A percentile compares a stretch with the other conserved stretches of the same genome.
These are phyloP conservation scores for Monilinia fructicola DNA, from an alignment of 2,329 filamentous ascomycete species.

Conservation along the genomic window DNA sequence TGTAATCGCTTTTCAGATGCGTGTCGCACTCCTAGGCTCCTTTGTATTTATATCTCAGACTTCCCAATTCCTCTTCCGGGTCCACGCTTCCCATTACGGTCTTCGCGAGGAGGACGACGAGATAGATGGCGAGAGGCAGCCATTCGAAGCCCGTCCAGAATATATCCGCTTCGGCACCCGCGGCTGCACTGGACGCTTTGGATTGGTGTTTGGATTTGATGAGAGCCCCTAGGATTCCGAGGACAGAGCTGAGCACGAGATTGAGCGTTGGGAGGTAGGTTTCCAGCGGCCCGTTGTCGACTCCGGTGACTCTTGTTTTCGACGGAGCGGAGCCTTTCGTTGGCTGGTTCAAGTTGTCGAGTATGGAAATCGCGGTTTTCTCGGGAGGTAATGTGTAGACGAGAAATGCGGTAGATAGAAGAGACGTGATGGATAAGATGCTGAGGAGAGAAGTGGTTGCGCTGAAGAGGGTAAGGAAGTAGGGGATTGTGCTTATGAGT, in stretches of 20 bases:
- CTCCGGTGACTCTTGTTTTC: constrained; percentile 1
- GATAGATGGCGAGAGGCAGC: constrained; percentile 59
- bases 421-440: constrained; percentile 61
- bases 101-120: constrained; percentile 60
- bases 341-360: constrained; percentile 44
- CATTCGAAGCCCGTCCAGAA: constrained; percentile 48
- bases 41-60: constrained; percentile 65
- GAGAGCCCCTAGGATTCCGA: constrained; percentile 47
- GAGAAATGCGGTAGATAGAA: constrained; percentile 62
- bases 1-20: not conserved
- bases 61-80: constrained; percentile 59
- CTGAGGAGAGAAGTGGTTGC: constrained; percentile 42
- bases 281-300: constrained; percentile 50
- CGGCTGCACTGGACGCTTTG: constrained; percentile 25
- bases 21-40: constrained; percentile 51
- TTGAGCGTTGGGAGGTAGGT: constrained; percentile 62
- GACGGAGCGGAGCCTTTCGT: not conserved
- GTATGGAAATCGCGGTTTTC: constrained; percentile 51
- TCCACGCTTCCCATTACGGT: constrained; percentile 67
- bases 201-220: constrained; percentile 18
- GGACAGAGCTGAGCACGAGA: constrained; percentile 53
- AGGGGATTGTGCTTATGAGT: constrained; percentile 54
- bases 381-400: constrained; percentile 56
- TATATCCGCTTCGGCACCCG: constrained; percentile 29
- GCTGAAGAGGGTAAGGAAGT: constrained; percentile 50